Evolutionary conservation across 164 flowering plant genomes (phyloP).

Genomic region (Nymphaea thermarum): DNA sequence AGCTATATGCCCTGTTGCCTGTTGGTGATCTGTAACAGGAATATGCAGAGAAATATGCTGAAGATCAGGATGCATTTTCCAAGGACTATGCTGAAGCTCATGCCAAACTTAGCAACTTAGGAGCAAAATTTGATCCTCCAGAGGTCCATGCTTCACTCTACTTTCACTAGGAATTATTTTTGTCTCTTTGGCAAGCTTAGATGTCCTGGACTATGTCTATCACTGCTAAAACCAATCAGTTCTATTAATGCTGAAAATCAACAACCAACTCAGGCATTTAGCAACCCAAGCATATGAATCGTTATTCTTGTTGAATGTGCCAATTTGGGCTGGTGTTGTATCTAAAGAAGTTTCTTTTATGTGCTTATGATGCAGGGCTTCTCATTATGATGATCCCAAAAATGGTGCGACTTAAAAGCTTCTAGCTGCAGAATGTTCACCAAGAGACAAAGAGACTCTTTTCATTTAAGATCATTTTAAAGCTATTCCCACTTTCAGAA

Average conservation of each 20-base stretch:
- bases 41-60: slow-evolving; percentile 93
- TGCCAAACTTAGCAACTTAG: slow-evolving; percentile 93
- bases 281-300: background rate
- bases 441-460: slow-evolving; percentile 18
- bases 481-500: too few species aligned
- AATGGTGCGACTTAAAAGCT: slow-evolving; percentile 52
- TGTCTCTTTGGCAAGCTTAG: too few species aligned
- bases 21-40: slow-evolving; percentile 24
- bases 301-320: background rate
- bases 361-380: slow-evolving; percentile 47
- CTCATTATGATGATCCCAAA: slow-evolving; percentile 37
- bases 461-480: too few species aligned
- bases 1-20: background rate
- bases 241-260: background rate
- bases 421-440: slow-evolving; percentile 74
- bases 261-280: background rate
- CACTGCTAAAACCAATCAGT: background rate
- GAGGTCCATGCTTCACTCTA: slow-evolving; percentile 35
- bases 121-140: slow-evolving; percentile 94
- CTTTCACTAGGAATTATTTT: background rate
- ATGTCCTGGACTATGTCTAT: background rate
- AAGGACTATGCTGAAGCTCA: slow-evolving; percentile 99
- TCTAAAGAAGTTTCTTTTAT: background rate
- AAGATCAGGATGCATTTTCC: slow-evolving; percentile 79
- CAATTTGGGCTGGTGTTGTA: background rate